Evolutionary conservation across 176 grass and related monocot species (phyloP), one percentile per base, ranked within the genome.

Genomic region (Paspalum vaginatum): DNA sequence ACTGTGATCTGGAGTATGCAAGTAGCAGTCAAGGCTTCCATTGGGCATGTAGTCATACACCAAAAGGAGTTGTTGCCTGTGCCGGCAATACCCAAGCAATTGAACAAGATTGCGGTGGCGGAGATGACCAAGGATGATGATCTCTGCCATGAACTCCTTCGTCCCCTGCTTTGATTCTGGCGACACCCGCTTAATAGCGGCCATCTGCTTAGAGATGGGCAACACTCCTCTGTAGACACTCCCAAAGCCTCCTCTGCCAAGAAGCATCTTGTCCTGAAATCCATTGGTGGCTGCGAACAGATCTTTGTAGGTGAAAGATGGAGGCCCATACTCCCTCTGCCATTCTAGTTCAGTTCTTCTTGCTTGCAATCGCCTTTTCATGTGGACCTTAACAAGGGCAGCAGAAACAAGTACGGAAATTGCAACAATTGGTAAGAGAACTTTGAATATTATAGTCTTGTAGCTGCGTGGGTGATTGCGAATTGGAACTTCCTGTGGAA

Each of bases 281-380:
- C 68, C 68, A 5, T 7, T 5, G 14, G 68, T 71, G 8, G 68
- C 68, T 51, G 8, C 25, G 1, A 18, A 0, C 0, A 71, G 47
- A 51, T 71, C 68, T 18, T 51, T 71, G 24, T 71, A 71, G 3
- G 46, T 71, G 68, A 71, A 71, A 16, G 68, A 51, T 17, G 68
- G 68, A 11, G 24, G 14, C 0, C 68, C 25, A 2, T 17, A 71
- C 2, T 71, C 1, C 3, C 2, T 50, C 11, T 71, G 24, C 68
- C 68, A 71, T 0, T 51, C 68, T 51, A 2, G 47, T 32, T 50
- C 42, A n/a, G 2, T 24, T 69, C 17, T 16, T 8, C 13, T 70
- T 10, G 10, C 32, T 39, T 64, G 4, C 17, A 9, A 51, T 0
- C 0, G 46, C 14, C 13, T 71, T 5, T 51, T 71, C 13, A 37